Conservation (phyloP, 1,284 basidiomycete genomes). For the Cutaneotrichosporon sp. region DNA sequence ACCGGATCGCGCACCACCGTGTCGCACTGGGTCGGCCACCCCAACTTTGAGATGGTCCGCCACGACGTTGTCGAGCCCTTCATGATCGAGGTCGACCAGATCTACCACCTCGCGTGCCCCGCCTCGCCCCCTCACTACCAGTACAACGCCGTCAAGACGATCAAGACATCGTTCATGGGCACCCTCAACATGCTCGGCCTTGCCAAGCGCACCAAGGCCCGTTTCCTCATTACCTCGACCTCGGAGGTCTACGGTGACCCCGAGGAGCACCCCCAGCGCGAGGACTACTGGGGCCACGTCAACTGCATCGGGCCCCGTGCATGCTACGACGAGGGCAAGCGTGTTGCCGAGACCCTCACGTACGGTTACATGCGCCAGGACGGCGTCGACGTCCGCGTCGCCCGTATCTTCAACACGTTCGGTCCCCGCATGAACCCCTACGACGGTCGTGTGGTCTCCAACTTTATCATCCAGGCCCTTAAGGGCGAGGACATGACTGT, state of each 20-base stretch:
- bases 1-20: conserved; percentile 88
- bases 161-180: conserved; percentile 97
- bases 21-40: conserved; percentile 92
- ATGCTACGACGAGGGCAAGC: conserved; percentile 98
- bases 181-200: conserved; percentile 97
- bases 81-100: conserved; percentile 96
- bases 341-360: conserved; percentile 89
- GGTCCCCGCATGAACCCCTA: conserved; percentile 76
- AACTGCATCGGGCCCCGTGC: conserved; percentile 96
- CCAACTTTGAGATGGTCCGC: conserved; percentile 95
- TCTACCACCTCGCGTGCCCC: conserved; percentile 94
- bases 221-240: conserved; percentile 92
- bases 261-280: conserved; percentile 91
- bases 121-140: conserved; percentile 95
- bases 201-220: conserved; percentile 95
- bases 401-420: conserved; percentile 83
- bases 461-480: conserved; percentile 96
- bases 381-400: conserved; percentile 89
- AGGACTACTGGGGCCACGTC: conserved; percentile 97
- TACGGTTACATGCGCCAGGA: conserved; percentile 94
- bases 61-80: conserved; percentile 96
- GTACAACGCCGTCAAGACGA: conserved; percentile 91
- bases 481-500: conserved; percentile 94
- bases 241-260: conserved; percentile 95
- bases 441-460: conserved; percentile 95